phyloP scores from a whole-genome alignment of 2,329 filamentous ascomycete species.

The Didymella pinodella region DNA sequence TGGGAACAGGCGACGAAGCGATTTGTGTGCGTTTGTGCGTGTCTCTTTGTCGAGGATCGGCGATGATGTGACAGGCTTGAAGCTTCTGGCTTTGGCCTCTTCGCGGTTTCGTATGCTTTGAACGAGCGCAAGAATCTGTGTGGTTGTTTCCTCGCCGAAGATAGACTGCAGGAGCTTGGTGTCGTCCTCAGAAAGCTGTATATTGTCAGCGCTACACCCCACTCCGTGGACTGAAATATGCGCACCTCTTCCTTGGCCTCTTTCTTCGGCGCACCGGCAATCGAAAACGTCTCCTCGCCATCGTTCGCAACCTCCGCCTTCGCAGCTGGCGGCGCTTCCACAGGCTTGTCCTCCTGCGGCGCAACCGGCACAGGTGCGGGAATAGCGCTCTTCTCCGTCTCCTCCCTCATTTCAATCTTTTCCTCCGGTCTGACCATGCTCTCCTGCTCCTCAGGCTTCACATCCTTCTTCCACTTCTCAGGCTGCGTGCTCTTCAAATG shows the following conservation, averaged over 20 bases:
- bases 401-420: conserved; percentile 33
- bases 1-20: conserved; percentile 80
- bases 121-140: conserved; percentile 64
- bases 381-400: conserved; percentile 27
- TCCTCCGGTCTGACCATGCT: conserved; percentile 22
- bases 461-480: conserved; percentile 26
- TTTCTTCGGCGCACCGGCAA: conserved; percentile 29
- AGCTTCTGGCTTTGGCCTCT: conserved; percentile 63
- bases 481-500: conserved; percentile 66
- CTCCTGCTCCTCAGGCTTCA: background rate
- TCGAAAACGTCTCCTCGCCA: conserved; percentile 32
- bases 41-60: conserved; percentile 67
- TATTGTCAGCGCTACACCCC: conserved; percentile 18
- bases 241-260: conserved; percentile 25
- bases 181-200: conserved; percentile 51
- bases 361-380: conserved; percentile 29
- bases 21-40: conserved; percentile 69
- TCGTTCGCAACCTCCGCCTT: conserved; percentile 3
- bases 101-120: conserved; percentile 62
- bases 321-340: conserved; percentile 28
- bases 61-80: conserved; percentile 62
- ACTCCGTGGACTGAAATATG: background rate
- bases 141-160: conserved; percentile 61
- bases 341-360: conserved; percentile 26
- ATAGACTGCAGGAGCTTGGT: conserved; percentile 50